Evolutionary conservation across 2,329 filamentous ascomycete genomes (phyloP).

Genomic region (Pseudocercospora macadamiae): DNA sequence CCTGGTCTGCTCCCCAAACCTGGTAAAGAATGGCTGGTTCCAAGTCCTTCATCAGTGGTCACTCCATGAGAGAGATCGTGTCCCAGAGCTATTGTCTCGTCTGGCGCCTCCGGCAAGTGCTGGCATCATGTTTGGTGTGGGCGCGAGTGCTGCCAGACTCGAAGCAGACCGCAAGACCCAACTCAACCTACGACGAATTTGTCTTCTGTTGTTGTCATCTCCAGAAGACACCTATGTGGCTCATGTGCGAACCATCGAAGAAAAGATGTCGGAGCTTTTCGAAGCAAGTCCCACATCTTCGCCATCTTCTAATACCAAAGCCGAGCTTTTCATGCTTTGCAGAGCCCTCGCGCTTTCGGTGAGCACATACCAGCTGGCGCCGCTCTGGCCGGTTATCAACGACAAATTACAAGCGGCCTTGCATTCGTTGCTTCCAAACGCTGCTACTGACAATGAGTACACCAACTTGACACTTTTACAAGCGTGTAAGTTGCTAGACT

Average conservation of each 20-base stretch:
- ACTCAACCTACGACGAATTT: conserved; percentile 80
- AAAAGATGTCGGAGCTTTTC: conserved; percentile 85
- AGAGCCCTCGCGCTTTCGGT: conserved; percentile 80
- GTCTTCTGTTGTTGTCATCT: conserved; percentile 76
- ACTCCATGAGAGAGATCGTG: conserved; percentile 81
- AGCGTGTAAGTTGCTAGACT: conserved; percentile 89
- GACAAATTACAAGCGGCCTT: conserved; percentile 80
- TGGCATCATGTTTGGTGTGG: conserved; percentile 97
- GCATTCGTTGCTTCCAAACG: conserved; percentile 70
- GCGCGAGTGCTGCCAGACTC: conserved; percentile 87
- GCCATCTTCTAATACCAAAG: conserved; percentile 84
- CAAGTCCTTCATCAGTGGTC: conserved; percentile 82
- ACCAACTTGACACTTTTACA: conserved; percentile 78
- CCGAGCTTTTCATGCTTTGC: conserved; percentile 87
- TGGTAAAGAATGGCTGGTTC: conserved; percentile 78
- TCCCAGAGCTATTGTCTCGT: conserved; percentile 77
- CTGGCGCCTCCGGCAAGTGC: conserved; percentile 86
- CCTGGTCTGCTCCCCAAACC: conserved; percentile 68
- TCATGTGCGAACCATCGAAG: conserved; percentile 72
- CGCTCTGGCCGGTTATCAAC: conserved; percentile 89
- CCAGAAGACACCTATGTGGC: conserved; percentile 77
- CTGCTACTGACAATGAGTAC: conserved; percentile 71
- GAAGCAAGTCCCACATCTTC: conserved; percentile 84
- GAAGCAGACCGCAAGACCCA: conserved; percentile 94
- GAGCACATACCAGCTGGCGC: conserved; percentile 76